These are phyloP conservation scores for Puccinia horiana DNA, from an alignment of 1,284 basidiomycete genomes.

Conservation along the genomic window DNA sequence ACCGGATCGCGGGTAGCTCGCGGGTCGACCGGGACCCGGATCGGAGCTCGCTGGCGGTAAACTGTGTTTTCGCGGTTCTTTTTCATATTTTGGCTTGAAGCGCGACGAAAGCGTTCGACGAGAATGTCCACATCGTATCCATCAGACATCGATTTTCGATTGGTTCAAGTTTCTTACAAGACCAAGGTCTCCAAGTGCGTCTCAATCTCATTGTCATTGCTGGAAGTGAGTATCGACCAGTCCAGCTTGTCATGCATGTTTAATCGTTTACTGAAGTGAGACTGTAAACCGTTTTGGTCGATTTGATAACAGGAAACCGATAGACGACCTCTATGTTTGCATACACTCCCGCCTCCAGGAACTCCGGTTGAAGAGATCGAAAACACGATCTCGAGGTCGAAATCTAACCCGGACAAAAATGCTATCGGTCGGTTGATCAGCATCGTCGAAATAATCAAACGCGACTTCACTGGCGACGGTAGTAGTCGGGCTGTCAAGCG, in stretches of 20 bases:
- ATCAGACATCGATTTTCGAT: slow-evolving; percentile 28
- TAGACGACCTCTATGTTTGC: slow-evolving; percentile 36
- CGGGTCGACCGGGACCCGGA: too few relatives aligned
- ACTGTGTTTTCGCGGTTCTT: not conserved
- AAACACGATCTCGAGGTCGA: slow-evolving; percentile 27
- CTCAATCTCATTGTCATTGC: not conserved
- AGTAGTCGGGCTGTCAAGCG: slow-evolving; percentile 56
- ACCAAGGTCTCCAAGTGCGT: slow-evolving; percentile 39
- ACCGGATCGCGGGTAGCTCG: too few relatives aligned
- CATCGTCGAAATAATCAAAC: slow-evolving; percentile 79
- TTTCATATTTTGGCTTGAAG: not conserved
- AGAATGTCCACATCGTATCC: slow-evolving; percentile 5
- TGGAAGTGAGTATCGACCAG: slow-evolving; percentile 30
- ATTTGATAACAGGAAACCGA: slow-evolving; percentile 26
- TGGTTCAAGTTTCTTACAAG: slow-evolving; percentile 26
- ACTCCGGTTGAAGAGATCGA: slow-evolving; percentile 24
- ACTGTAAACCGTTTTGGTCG: not conserved
- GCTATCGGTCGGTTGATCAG: slow-evolving; percentile 65
- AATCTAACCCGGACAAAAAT: slow-evolving; percentile 44
- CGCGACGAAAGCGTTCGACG: not conserved
- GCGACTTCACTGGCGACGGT: slow-evolving; percentile 66
- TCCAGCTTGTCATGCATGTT: not conserved
- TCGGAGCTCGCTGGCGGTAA: too few relatives aligned
- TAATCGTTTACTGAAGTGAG: not conserved
- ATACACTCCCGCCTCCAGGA: slow-evolving; percentile 21